Conservation (phyloP, 495 filamentous ascomycete species). For the Clavariopsis aquatica region DNA sequence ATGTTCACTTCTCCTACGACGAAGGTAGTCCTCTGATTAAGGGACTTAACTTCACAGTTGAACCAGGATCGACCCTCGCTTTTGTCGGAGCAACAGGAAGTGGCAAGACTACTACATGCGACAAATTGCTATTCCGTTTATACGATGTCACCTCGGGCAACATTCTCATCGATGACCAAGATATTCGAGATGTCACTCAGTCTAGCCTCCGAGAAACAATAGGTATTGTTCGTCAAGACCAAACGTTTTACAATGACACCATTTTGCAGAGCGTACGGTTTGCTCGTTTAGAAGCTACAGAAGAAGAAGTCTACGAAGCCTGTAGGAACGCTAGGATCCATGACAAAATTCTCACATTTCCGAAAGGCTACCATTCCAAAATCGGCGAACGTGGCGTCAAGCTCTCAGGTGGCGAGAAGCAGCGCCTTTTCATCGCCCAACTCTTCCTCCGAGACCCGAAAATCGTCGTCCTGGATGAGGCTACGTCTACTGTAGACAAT, state of each 20-base stretch:
- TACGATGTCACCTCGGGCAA: constrained; percentile 66
- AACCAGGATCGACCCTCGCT: constrained; percentile 64
- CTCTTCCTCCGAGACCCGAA: constrained; percentile 52
- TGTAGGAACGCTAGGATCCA: constrained; percentile 61
- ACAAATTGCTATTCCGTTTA: constrained; percentile 64
- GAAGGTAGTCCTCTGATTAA: constrained; percentile 65
- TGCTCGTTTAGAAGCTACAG: constrained; percentile 54
- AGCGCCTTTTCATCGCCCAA: constrained; percentile 76
- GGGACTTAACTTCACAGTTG: constrained; percentile 58
- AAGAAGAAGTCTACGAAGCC: constrained; percentile 64
- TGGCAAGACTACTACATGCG: constrained; percentile 73
- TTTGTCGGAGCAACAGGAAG: constrained; percentile 76
- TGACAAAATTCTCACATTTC: constrained; percentile 52
- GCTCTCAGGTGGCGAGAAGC: constrained; percentile 73
- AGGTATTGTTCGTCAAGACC: constrained; percentile 70
- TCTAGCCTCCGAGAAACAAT: constrained; percentile 66
- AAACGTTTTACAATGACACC: constrained; percentile 69
- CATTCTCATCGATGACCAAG: constrained; percentile 73
- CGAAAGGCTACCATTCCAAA: constrained; percentile 57
- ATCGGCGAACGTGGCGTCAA: constrained; percentile 67
- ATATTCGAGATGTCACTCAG: constrained; percentile 67
- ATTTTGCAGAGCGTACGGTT: constrained; percentile 76
- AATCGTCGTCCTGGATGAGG: constrained; percentile 59
- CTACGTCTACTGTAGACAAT: constrained; percentile 57
- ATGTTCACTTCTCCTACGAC: constrained; percentile 73